These are phyloP conservation scores for Calcarisporium arbuscula DNA, from an alignment of 2,329 filamentous ascomycete species.

Conservation along the genomic window DNA sequence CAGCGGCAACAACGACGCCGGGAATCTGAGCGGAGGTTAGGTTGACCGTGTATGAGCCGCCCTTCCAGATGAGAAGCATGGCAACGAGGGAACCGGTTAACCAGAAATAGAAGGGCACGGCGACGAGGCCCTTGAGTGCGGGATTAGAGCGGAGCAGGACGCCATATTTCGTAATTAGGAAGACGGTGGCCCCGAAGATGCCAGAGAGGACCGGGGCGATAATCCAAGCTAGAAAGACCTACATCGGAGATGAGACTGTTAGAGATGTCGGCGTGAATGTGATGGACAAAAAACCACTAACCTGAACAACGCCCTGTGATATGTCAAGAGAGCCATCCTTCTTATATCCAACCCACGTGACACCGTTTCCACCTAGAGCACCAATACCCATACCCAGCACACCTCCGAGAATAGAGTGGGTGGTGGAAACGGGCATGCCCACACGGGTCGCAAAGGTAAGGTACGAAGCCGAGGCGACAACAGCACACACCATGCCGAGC, in stretches of 20 bases:
- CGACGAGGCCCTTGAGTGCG: slow-evolving; percentile 43
- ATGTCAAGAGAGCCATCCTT: slow-evolving; percentile 28
- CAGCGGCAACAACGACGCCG: slow-evolving; percentile 48
- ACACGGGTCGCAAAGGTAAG: slow-evolving; percentile 49
- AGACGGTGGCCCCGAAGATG: slow-evolving; percentile 46
- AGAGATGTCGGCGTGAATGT: background rate
- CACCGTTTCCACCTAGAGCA: slow-evolving; percentile 40
- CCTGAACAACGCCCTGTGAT: slow-evolving; percentile 46
- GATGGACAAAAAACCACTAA: slow-evolving; percentile 5
- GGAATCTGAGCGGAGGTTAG: slow-evolving; percentile 42
- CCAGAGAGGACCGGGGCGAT: slow-evolving; percentile 52
- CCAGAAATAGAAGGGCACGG: slow-evolving; percentile 52
- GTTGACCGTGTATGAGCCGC: slow-evolving; percentile 37
- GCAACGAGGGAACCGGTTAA: slow-evolving; percentile 47
- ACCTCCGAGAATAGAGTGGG: slow-evolving; percentile 54
- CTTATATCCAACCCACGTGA: slow-evolving; percentile 46
- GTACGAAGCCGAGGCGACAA: slow-evolving; percentile 46
- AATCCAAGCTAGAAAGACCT: slow-evolving; percentile 55
- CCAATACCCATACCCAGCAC: slow-evolving; percentile 55
- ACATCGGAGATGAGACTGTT: slow-evolving; percentile 33
- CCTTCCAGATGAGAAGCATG: slow-evolving; percentile 57
- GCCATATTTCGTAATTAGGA: slow-evolving; percentile 49
- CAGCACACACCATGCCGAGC: slow-evolving; percentile 52
- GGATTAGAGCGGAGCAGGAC: slow-evolving; percentile 49
- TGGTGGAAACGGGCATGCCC: slow-evolving; percentile 55